Evolutionary conservation across 2,329 filamentous ascomycete species (phyloP).

Genomic region (Clarireedia sp.): DNA sequence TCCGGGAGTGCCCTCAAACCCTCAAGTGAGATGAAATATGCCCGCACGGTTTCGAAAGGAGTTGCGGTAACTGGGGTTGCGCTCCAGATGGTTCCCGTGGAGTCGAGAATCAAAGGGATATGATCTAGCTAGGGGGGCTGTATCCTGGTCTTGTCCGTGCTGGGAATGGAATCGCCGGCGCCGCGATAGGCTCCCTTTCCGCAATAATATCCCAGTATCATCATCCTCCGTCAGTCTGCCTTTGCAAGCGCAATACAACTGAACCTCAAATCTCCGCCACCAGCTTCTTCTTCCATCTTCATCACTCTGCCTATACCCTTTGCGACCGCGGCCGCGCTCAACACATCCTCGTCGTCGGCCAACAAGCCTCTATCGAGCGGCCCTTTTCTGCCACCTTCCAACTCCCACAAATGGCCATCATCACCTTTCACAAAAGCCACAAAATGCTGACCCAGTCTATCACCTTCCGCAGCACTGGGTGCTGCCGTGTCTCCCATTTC

Average conservation of each 20-base stretch:
- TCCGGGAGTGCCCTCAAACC: not conserved
- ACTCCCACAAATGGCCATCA: slow-evolving; percentile 62
- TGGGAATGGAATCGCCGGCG: not conserved
- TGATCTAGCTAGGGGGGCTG: not conserved
- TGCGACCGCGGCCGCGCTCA: slow-evolving; percentile 67
- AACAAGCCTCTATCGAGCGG: slow-evolving; percentile 52
- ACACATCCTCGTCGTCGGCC: slow-evolving; percentile 55
- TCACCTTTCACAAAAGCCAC: slow-evolving; percentile 82
- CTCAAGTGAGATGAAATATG: not conserved
- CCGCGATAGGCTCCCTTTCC: not conserved
- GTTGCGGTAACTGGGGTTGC: not conserved
- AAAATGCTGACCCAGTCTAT: slow-evolving; percentile 86
- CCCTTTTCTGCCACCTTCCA: slow-evolving; percentile 61
- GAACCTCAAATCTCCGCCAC: slow-evolving; percentile 25
- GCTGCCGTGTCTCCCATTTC: slow-evolving; percentile 67
- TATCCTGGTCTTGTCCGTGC: not conserved
- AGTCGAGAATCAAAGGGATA: not conserved
- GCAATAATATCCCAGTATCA: not conserved
- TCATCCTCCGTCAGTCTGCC: not conserved
- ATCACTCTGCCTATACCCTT: slow-evolving; percentile 45
- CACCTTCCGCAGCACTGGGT: slow-evolving; percentile 56
- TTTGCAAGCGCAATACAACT: slow-evolving; percentile 24
- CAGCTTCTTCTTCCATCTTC: slow-evolving; percentile 16
- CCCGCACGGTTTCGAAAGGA: not conserved
- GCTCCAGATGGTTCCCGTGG: not conserved